Conservation (phyloP, 805 yeast species). For the Candida chauliodis region DNA sequence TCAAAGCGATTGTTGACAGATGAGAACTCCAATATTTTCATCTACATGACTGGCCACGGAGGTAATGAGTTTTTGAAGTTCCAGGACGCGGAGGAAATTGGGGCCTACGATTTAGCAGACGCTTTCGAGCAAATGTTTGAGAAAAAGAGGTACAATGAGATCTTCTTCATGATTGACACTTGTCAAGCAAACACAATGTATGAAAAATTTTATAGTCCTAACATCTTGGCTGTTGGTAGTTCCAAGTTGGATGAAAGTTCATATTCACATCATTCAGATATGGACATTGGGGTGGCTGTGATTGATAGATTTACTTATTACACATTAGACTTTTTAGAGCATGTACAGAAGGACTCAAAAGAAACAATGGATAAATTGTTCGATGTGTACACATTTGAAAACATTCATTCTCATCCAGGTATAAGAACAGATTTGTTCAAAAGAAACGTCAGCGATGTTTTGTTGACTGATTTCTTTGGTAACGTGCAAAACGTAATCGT, state of each 20-base stretch:
- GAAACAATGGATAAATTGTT: constrained; percentile 79
- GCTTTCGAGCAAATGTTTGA: constrained; percentile 97
- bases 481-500: constrained; percentile 76
- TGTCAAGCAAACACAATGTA: constrained; percentile 99
- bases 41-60: constrained; percentile 97
- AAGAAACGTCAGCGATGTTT: constrained; percentile 63
- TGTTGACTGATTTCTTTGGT: constrained; percentile 91
- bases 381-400: constrained; percentile 76
- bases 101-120: constrained; percentile 92
- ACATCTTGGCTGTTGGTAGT: constrained; percentile 89
- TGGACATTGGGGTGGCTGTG: constrained; percentile 95
- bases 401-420: constrained; percentile 93
- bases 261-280: constrained; percentile 93
- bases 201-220: constrained; percentile 86
- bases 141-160: constrained; percentile 90
- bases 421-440: constrained; percentile 75
- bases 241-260: constrained; percentile 84
- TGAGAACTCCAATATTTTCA: constrained; percentile 89
- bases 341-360: constrained; percentile 69
- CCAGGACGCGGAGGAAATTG: constrained; percentile 97
- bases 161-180: constrained; percentile 96
- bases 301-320: constrained; percentile 94
- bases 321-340: constrained; percentile 83
- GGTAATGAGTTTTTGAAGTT: constrained; percentile 96
- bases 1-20: constrained; percentile 88